Conservation (phyloP, 345 rosid genomes). For the Trapa incisa region DNA sequence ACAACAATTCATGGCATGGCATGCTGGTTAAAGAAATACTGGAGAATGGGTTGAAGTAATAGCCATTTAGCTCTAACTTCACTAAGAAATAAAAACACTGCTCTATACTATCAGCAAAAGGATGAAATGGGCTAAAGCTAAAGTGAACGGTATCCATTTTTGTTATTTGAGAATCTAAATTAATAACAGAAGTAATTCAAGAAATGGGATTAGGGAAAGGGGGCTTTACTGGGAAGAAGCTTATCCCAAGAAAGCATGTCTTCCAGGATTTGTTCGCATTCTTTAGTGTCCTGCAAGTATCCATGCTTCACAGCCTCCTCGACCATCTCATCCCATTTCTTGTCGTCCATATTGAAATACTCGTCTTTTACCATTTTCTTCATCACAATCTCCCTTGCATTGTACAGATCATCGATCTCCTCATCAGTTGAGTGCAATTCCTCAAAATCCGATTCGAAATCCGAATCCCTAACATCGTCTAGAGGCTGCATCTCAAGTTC, state of each 20-base stretch:
- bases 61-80: neutral
- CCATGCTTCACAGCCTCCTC: slow-evolving; percentile 53
- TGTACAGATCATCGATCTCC: slow-evolving; percentile 62
- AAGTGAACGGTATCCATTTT: neutral
- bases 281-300: slow-evolving; percentile 49
- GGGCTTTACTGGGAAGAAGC: slow-evolving; percentile 63
- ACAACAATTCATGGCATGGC: neutral
- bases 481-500: slow-evolving; percentile 31
- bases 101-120: neutral
- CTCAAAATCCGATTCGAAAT: slow-evolving; percentile 72
- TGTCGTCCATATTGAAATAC: slow-evolving; percentile 63
- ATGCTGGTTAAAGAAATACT: neutral
- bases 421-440: slow-evolving; percentile 49
- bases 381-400: slow-evolving; percentile 35
- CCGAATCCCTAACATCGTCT: slow-evolving; percentile 43
- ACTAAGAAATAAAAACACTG: neutral
- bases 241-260: slow-evolving; percentile 89
- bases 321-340: slow-evolving; percentile 79
- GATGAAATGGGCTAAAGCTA: neutral
- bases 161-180: neutral
- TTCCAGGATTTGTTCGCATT: slow-evolving; percentile 73
- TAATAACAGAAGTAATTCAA: neutral
- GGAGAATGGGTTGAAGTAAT: neutral
- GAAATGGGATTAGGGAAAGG: neutral
- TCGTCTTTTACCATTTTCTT: slow-evolving; percentile 50